A percentile compares a stretch with the other conserved stretches of the same genome.
Conservation (phyloP, 2,329 filamentous ascomycete species). For the Cladosporium sp. region DNA sequence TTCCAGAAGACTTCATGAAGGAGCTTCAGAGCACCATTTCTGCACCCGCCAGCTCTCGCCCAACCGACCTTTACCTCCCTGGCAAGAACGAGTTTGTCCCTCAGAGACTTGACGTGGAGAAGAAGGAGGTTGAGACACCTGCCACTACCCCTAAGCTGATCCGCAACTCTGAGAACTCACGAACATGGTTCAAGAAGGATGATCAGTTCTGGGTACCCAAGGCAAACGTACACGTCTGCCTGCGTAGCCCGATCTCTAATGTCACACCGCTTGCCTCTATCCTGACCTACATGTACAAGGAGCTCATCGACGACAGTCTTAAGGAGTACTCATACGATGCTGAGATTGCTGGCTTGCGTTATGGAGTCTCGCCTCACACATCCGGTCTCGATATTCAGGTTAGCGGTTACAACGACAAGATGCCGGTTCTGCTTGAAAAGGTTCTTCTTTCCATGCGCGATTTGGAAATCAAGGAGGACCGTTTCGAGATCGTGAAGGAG, state of each 20-base stretch:
- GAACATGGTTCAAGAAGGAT: slow-evolving; percentile 97
- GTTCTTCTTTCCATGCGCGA: slow-evolving; percentile 80
- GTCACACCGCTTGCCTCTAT: slow-evolving; percentile 74
- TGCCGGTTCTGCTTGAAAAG: slow-evolving; percentile 84
- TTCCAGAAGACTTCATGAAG: slow-evolving; percentile 69
- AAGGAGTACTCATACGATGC: slow-evolving; percentile 95
- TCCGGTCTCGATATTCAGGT: slow-evolving; percentile 74
- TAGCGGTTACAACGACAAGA: slow-evolving; percentile 93
- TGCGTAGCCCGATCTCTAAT: slow-evolving; percentile 74
- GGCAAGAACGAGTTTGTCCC: slow-evolving; percentile 96
- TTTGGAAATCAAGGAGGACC: slow-evolving; percentile 75
- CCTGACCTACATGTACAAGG: slow-evolving; percentile 74
- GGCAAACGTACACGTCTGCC: slow-evolving; percentile 76
- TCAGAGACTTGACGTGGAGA: slow-evolving; percentile 87
- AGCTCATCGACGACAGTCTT: slow-evolving; percentile 81
- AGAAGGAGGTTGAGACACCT: slow-evolving; percentile 78
- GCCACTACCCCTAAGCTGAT: slow-evolving; percentile 73
- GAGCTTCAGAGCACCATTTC: slow-evolving; percentile 54
- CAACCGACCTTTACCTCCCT: slow-evolving; percentile 74
- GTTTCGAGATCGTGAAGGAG: slow-evolving; percentile 90
- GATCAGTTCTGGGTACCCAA: slow-evolving; percentile 98
- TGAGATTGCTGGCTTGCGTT: slow-evolving; percentile 83
- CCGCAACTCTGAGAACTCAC: slow-evolving; percentile 72
- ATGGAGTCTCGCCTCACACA: slow-evolving; percentile 68
- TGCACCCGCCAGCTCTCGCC: slow-evolving; percentile 52